Percentiles rank a stretch among this genome's conserved stretches.
Conservation (phyloP, 495 filamentous ascomycete genomes). For the Penicillium crystallinum region DNA sequence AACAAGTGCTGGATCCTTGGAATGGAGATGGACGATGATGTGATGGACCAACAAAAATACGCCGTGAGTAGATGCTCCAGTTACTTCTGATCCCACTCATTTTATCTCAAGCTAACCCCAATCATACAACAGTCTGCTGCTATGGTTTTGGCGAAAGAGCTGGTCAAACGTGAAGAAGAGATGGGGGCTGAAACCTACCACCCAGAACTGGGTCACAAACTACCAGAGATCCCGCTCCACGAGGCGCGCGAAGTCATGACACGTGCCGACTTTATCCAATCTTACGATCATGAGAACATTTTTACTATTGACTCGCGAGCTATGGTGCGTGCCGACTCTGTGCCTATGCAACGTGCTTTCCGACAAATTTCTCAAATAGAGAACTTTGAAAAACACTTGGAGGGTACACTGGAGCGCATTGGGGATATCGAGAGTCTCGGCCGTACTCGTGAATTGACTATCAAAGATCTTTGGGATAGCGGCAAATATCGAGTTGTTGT, state of each 20-base stretch:
- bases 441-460: constrained; percentile 82
- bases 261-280: constrained; percentile 86
- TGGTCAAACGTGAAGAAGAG: constrained; percentile 74
- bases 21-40: constrained; percentile 92
- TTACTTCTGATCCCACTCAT: neutral
- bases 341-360: constrained; percentile 95
- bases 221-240: constrained; percentile 79
- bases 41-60: constrained; percentile 98
- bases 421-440: constrained; percentile 88
- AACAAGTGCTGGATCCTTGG: constrained; percentile 96
- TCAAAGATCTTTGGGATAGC: constrained; percentile 74
- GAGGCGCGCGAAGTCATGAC: constrained; percentile 91
- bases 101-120: constrained; percentile 4
- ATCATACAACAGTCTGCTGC: constrained; percentile 61
- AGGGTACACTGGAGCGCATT: constrained; percentile 79
- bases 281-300: constrained; percentile 87
- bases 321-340: constrained; percentile 86
- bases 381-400: constrained; percentile 75
- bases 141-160: constrained; percentile 85
- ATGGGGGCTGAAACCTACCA: constrained; percentile 61
- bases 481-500: constrained; percentile 72
- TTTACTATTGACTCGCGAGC: constrained; percentile 90
- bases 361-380: constrained; percentile 64
- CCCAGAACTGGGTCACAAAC: constrained; percentile 60
- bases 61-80: constrained; percentile 50